phyloP scores from a whole-genome alignment of 2,329 filamentous ascomycete species.

The Knufia fluminis region DNA sequence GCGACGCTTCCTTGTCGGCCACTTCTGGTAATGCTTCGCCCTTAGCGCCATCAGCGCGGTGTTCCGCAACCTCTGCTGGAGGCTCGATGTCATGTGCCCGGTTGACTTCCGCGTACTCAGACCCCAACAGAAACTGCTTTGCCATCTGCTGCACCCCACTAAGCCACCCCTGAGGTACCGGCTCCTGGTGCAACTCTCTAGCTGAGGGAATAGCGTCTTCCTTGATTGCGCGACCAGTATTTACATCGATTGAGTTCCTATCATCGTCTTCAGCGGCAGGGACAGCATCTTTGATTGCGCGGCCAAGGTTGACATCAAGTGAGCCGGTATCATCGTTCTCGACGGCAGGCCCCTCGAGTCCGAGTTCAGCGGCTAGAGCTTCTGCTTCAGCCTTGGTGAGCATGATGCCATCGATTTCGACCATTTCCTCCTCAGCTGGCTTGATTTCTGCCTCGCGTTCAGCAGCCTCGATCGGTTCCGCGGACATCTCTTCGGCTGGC shows the following conservation, averaged over 20 bases:
- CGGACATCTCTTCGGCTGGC: no score
- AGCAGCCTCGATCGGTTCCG: neutral
- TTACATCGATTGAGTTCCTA: neutral
- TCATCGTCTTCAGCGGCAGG: neutral
- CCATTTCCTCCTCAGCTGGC: neutral
- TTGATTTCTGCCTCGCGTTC: no score
- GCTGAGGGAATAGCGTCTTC: neutral
- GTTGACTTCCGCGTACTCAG: neutral
- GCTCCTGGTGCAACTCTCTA: neutral
- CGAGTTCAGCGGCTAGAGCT: neutral
- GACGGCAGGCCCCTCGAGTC: neutral
- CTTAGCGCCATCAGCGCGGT: neutral
- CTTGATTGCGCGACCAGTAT: neutral
- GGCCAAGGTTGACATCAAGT: conserved; percentile 7
- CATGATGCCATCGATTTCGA: conserved; percentile 1
- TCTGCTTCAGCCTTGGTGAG: neutral
- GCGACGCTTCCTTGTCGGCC: neutral
- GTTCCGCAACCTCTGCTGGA: neutral
- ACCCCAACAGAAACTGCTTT: neutral
- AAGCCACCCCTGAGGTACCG: neutral
- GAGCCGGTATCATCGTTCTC: conserved; percentile 5
- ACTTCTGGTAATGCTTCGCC: neutral
- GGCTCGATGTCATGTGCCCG: neutral
- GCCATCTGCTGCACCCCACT: neutral
- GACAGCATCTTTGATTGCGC: neutral